These are phyloP conservation scores for Pyrenophora tritici-repentis DNA, from an alignment of 2,329 filamentous ascomycete genomes.

Conservation along the genomic window DNA sequence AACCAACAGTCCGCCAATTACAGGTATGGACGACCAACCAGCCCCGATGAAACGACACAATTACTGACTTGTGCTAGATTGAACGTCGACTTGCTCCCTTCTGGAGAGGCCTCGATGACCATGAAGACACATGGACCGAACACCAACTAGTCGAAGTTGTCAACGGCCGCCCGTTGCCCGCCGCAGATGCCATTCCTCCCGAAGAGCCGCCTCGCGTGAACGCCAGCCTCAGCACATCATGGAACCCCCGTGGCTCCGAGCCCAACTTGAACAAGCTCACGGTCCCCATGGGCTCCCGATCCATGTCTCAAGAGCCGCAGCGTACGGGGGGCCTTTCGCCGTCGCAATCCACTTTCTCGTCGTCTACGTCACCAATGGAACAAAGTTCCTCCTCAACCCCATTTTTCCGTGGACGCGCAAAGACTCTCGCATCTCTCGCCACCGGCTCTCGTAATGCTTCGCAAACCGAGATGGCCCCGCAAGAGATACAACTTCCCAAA, in stretches of 20 bases:
- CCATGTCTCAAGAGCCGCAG: constrained; percentile 80
- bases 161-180: constrained; percentile 79
- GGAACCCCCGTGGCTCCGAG: constrained; percentile 57
- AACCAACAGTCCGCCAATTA: constrained; percentile 82
- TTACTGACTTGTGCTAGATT: constrained; percentile 64
- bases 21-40: constrained; percentile 66
- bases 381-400: constrained; percentile 47
- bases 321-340: constrained; percentile 61
- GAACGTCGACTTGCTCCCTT: constrained; percentile 92
- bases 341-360: constrained; percentile 66
- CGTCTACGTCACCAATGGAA: constrained; percentile 60
- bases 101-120: constrained; percentile 91
- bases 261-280: constrained; percentile 72
- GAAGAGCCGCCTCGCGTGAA: constrained; percentile 62
- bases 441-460: constrained; percentile 76
- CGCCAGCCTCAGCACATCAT: constrained; percentile 40
- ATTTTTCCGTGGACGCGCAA: constrained; percentile 81
- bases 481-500: constrained; percentile 77
- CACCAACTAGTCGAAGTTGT: constrained; percentile 93
- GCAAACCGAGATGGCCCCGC: constrained; percentile 71
- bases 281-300: constrained; percentile 77
- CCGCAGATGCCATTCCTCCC: constrained; percentile 79
- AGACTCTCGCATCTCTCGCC: constrained; percentile 82
- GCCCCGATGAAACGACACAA: constrained; percentile 9
- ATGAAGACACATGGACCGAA: constrained; percentile 87